These are phyloP conservation scores for Mercurialis annua DNA, from an alignment of 345 rosid genomes.

Conservation along the genomic window DNA sequence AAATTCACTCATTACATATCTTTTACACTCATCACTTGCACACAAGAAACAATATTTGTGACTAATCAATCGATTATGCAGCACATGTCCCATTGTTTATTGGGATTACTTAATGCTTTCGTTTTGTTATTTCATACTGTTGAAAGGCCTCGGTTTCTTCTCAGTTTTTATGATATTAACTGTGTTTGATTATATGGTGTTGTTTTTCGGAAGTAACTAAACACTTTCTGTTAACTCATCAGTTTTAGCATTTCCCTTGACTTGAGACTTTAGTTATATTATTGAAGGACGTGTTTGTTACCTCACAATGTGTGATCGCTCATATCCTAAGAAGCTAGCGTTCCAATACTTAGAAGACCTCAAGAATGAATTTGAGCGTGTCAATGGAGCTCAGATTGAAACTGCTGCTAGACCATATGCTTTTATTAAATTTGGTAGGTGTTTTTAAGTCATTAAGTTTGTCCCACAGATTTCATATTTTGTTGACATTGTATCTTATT, in stretches of 20 bases:
- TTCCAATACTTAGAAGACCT: conserved; percentile 97
- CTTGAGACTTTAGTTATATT: conserved; percentile 60
- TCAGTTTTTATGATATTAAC: too few species aligned
- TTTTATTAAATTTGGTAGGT: conserved; percentile 88
- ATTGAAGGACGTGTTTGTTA: conserved; percentile 97
- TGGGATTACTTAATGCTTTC: too few species aligned
- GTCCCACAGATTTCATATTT: conserved; percentile 5
- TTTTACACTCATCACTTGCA: too few species aligned
- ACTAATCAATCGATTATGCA: too few species aligned
- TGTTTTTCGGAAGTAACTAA: conserved; percentile 5
- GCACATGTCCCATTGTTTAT: too few species aligned
- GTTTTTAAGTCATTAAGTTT: conserved; percentile 2
- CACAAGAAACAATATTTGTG: too few species aligned
- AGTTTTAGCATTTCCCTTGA: conserved; percentile 46
- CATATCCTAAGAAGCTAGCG: conserved; percentile 98
- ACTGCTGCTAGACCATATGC: conserved; percentile 99
- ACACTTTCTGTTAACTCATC: conserved; percentile 4
- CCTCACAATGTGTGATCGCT: conserved; percentile 96
- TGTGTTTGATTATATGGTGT: neutral
- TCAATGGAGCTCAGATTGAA: conserved; percentile 82
- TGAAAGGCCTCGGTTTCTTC: too few species aligned
- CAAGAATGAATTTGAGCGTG: conserved; percentile 92
- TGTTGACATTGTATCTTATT: conserved; percentile 14
- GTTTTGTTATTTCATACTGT: too few species aligned
- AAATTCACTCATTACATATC: neutral